A percentile compares a stretch with the other conserved stretches of the same genome.
Conservation (phyloP, 1,139 yeast genomes). For the Groenewaldozyma sp. region DNA sequence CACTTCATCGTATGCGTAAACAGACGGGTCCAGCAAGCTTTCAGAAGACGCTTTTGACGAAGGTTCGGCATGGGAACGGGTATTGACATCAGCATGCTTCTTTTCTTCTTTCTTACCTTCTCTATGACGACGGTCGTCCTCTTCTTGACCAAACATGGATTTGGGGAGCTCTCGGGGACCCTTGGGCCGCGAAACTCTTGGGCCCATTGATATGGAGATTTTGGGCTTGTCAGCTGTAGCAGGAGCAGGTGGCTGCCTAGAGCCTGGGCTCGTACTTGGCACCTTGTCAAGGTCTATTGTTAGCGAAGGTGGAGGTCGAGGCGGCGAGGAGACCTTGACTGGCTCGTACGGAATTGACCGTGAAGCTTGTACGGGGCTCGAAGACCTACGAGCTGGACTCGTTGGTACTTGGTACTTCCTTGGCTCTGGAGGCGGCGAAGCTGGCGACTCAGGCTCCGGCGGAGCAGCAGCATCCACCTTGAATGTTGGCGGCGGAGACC, state of each 20-base stretch:
- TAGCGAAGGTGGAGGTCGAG: not conserved
- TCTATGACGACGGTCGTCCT: too few relatives aligned
- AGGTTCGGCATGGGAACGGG: too few relatives aligned
- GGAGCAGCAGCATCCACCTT: not conserved
- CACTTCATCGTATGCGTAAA: conserved; percentile 32
- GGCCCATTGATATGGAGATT: conserved; percentile 8
- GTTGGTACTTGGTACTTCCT: not conserved
- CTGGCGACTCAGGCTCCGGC: conserved; percentile 1
- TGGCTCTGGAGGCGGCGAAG: not conserved
- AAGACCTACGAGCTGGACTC: not conserved
- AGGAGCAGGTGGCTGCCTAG: too few relatives aligned
- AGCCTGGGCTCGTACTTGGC: not conserved
- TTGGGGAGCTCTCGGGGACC: conserved; percentile 15
- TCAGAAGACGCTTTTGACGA: too few relatives aligned
- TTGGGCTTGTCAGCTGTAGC: conserved; percentile 2
- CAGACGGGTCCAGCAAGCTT: conserved; percentile 15
- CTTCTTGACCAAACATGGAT: conserved; percentile 12
- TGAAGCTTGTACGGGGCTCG: not conserved
- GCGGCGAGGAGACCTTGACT: not conserved
- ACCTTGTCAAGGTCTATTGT: conserved; percentile 3
- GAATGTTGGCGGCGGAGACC: too few relatives aligned
- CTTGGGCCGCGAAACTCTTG: conserved; percentile 11
- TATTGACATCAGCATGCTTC: conserved; percentile 17
- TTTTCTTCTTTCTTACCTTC: conserved; percentile 13
- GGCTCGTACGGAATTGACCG: not conserved